Conservation (phyloP, 352 stramenopile species). For the Achlya hypogyna region DNA sequence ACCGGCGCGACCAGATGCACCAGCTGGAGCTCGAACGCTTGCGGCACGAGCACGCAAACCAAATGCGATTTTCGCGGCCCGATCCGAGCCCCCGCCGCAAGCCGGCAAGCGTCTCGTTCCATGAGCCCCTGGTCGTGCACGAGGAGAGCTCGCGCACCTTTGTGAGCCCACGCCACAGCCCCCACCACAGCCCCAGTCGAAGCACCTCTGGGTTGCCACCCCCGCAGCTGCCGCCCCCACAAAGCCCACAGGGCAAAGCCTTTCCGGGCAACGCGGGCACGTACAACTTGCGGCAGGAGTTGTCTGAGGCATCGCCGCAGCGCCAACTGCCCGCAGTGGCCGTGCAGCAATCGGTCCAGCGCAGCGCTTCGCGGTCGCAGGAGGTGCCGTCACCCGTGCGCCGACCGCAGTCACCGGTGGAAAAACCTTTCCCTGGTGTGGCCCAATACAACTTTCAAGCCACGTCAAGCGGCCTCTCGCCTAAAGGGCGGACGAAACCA, state of each 20-base stretch:
- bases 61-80: neutral
- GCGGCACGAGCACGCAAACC: neutral
- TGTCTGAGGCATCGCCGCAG: too few relatives aligned
- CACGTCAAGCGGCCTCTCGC: neutral
- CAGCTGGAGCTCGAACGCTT: constrained; percentile 4
- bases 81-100: neutral
- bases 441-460: neutral
- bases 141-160: too few relatives aligned
- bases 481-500: neutral
- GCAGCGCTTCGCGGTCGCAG: too few relatives aligned
- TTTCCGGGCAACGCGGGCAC: neutral
- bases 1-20: constrained; percentile 6
- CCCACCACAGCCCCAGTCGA: neutral
- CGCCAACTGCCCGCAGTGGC: too few relatives aligned
- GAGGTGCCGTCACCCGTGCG: neutral
- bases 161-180: too few relatives aligned
- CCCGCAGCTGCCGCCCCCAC: neutral
- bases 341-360: too few relatives aligned
- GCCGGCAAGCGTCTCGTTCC: neutral
- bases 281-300: constrained; percentile 16
- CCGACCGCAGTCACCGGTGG: neutral
- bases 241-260: neutral
- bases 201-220: neutral
- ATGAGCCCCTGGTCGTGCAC: too few relatives aligned
- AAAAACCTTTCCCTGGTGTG: neutral